These are phyloP conservation scores for Rhizopus stolonifer DNA, from an alignment of 371 early-diverging fungal species.

Conservation along the genomic window DNA sequence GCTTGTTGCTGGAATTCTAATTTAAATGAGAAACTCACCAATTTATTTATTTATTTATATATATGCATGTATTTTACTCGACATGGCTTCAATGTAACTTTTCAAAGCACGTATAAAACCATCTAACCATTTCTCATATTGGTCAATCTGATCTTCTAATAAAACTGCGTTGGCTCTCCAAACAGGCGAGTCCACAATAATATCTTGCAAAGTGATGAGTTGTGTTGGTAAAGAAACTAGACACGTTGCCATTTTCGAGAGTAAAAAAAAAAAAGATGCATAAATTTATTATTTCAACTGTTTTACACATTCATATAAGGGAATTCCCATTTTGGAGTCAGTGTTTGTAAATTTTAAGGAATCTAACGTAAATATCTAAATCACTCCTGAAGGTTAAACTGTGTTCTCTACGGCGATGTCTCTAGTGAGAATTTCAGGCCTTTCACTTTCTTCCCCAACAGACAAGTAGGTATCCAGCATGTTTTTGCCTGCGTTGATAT, in stretches of 20 bases:
- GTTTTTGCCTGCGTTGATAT: constrained; percentile 14
- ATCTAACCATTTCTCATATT: constrained; percentile 64
- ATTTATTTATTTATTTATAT: no score
- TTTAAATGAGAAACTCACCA: no score
- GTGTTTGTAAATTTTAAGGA: no score
- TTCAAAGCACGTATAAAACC: constrained; percentile 41
- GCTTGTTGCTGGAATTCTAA: constrained; percentile 41
- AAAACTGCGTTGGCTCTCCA: constrained; percentile 62
- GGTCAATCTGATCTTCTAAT: constrained; percentile 71
- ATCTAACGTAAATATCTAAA: no score
- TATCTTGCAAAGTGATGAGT: constrained; percentile 42
- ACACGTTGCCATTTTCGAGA: neutral
- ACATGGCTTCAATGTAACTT: constrained; percentile 43
- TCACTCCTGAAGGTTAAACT: neutral
- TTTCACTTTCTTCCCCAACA: neutral
- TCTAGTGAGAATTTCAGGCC: constrained; percentile 4
- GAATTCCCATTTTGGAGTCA: no score
- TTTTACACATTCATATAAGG: no score
- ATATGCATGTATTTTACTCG: constrained; percentile 39
- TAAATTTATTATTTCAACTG: no score
- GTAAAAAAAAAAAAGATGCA: no score
- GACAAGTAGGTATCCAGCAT: constrained; percentile 4
- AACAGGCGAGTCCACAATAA: constrained; percentile 65
- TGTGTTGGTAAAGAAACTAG: constrained; percentile 36
- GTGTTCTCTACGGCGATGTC: constrained; percentile 2